These are phyloP conservation scores for Primulina eburnea DNA, from an alignment of 257 asterid genomes.

Conservation along the genomic window DNA sequence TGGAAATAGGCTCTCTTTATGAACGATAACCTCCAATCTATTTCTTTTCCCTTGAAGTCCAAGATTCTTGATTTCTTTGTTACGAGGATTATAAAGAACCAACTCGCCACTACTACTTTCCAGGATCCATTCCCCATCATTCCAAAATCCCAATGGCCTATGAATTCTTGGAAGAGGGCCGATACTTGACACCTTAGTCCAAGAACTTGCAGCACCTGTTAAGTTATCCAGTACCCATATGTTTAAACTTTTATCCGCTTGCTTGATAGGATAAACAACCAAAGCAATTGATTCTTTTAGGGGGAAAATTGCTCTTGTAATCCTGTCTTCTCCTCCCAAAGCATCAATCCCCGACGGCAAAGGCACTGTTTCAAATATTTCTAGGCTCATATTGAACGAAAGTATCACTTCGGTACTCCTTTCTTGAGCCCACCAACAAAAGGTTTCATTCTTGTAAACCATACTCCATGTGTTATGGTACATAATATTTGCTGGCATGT, in stretches of 20 bases:
- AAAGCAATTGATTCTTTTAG: slow-evolving; percentile 38
- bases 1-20: slow-evolving; percentile 41
- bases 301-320: slow-evolving; percentile 46
- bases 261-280: slow-evolving; percentile 40
- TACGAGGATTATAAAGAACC: slow-evolving; percentile 31
- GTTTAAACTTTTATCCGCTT: slow-evolving; percentile 36
- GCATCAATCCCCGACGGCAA: slow-evolving; percentile 39
- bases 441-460: slow-evolving; percentile 43
- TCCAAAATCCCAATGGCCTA: slow-evolving; percentile 58
- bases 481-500: slow-evolving; percentile 46
- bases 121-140: slow-evolving; percentile 30
- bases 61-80: slow-evolving; percentile 26
- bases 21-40: slow-evolving; percentile 48
- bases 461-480: slow-evolving; percentile 49
- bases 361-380: slow-evolving; percentile 35
- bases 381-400: slow-evolving; percentile 38
- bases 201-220: slow-evolving; percentile 20
- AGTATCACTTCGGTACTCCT: slow-evolving; percentile 42
- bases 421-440: slow-evolving; percentile 75
- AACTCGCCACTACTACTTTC: slow-evolving; percentile 41
- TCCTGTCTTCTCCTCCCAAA: slow-evolving; percentile 42
- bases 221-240: slow-evolving; percentile 44
- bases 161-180: slow-evolving; percentile 49
- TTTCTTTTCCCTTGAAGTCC: slow-evolving; percentile 54
- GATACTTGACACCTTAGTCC: slow-evolving; percentile 38